A percentile compares a stretch with the other conserved stretches of the same genome.
phyloP scores from a whole-genome alignment of 768 basidiomycete species.

The Lactarius quietus region DNA sequence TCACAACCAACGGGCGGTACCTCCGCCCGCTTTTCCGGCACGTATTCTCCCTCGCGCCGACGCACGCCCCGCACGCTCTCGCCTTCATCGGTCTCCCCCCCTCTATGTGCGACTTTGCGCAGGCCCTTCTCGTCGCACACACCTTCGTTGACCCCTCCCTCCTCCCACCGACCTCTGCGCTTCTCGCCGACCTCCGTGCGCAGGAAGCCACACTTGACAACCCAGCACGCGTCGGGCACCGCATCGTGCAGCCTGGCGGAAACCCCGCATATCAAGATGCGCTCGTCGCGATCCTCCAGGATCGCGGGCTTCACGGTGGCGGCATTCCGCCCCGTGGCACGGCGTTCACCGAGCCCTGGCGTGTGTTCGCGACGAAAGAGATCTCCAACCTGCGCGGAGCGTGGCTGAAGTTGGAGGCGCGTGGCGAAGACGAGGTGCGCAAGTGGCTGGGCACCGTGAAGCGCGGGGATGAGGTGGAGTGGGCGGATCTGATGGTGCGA shows the following conservation, averaged over 20 bases:
- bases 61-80: slow-evolving; percentile 48
- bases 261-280: slow-evolving; percentile 33
- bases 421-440: slow-evolving; percentile 33
- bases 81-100: slow-evolving; percentile 53
- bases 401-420: slow-evolving; percentile 46
- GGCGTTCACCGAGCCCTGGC: slow-evolving; percentile 49
- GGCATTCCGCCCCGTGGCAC: slow-evolving; percentile 41
- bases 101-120: slow-evolving; percentile 46
- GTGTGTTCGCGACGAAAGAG: slow-evolving; percentile 28
- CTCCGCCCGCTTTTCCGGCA: slow-evolving; percentile 53
- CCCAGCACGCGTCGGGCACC: slow-evolving; percentile 49
- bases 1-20: slow-evolving; percentile 50
- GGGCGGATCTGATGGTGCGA: slow-evolving; percentile 42
- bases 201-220: slow-evolving; percentile 37
- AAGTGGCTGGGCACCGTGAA: slow-evolving; percentile 48
- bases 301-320: slow-evolving; percentile 17
- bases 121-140: slow-evolving; percentile 46
- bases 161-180: slow-evolving; percentile 39
- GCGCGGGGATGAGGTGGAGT: slow-evolving; percentile 37
- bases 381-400: slow-evolving; percentile 37
- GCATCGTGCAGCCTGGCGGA: slow-evolving; percentile 41
- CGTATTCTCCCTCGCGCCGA: slow-evolving; percentile 47
- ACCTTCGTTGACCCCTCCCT: slow-evolving; percentile 42
- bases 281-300: slow-evolving; percentile 33
- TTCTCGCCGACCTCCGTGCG: slow-evolving; percentile 30